A percentile compares a stretch with the other conserved stretches of the same genome.
Evolutionary conservation across 768 basidiomycete species (phyloP).

Genomic region (Mycena indigotica): DNA sequence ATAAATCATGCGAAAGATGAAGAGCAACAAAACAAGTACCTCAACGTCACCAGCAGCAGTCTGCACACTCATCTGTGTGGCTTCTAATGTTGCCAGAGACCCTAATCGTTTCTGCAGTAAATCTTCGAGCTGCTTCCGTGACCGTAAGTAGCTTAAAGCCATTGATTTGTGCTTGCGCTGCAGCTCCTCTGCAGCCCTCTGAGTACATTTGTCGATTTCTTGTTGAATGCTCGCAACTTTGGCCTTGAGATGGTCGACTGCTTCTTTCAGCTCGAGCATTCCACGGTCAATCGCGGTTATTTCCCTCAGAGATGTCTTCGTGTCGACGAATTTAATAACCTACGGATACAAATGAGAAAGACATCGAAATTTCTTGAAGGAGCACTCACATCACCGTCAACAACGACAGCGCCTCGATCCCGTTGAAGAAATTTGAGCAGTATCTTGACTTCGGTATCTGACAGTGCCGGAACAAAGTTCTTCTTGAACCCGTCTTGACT

Average conservation of each 20-base stretch:
- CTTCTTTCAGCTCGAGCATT: constrained; percentile 76
- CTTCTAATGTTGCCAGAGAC: constrained; percentile 72
- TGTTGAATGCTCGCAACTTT: constrained; percentile 71
- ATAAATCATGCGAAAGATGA: background rate
- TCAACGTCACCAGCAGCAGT: constrained; percentile 87
- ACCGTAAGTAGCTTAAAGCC: constrained; percentile 77
- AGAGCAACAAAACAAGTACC: constrained; percentile 46
- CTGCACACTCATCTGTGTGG: constrained; percentile 81
- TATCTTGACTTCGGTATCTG: constrained; percentile 66
- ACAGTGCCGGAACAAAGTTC: constrained; percentile 56
- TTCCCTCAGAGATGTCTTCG: constrained; percentile 35
- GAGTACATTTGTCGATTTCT: constrained; percentile 74
- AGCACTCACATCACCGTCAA: constrained; percentile 64
- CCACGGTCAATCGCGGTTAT: constrained; percentile 83
- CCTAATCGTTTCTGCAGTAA: constrained; percentile 72
- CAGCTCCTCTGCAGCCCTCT: constrained; percentile 66
- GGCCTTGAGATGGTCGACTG: constrained; percentile 62
- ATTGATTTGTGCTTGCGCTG: constrained; percentile 69
- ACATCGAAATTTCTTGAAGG: constrained; percentile 3
- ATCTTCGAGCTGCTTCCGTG: constrained; percentile 80
- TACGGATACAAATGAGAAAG: constrained; percentile 30
- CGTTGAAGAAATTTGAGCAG: constrained; percentile 79
- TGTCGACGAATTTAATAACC: constrained; percentile 80
- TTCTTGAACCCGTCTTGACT: constrained; percentile 59
- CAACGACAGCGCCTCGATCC: constrained; percentile 65